Conservation (phyloP, 1,284 basidiomycete species). For the Athelia sp. region DNA sequence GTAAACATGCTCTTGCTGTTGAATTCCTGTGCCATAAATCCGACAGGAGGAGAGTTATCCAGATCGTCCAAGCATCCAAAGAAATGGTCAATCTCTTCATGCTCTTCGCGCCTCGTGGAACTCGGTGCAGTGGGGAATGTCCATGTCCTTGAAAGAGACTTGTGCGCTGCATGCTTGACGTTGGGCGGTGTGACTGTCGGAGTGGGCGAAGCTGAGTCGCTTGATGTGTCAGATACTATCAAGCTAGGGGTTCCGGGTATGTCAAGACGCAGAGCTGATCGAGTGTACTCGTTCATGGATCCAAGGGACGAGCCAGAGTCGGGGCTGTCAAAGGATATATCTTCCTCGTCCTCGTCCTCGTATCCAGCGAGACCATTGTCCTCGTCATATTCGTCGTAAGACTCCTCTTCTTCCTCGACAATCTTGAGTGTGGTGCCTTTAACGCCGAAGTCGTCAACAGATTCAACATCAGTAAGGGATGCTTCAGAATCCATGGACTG, state of each 20-base stretch:
- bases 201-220: conserved; percentile 21
- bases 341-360: conserved; percentile 66
- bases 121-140: conserved; percentile 56
- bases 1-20: conserved; percentile 53
- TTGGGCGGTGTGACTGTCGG: conserved; percentile 26
- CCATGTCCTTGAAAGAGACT: conserved; percentile 63
- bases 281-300: conserved; percentile 45
- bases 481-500: conserved; percentile 58
- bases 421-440: conserved; percentile 46
- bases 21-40: conserved; percentile 2
- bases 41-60: conserved; percentile 41
- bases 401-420: conserved; percentile 48
- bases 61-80: conserved; percentile 68
- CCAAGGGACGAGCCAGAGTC: conserved; percentile 44
- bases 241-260: conserved; percentile 15
- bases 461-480: conserved; percentile 63
- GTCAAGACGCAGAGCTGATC: conserved; percentile 29
- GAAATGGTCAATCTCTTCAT: conserved; percentile 59
- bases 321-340: conserved; percentile 43
- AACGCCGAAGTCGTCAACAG: conserved; percentile 34
- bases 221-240: conserved; percentile 16
- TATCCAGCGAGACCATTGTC: conserved; percentile 58
- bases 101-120: conserved; percentile 17
- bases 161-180: conserved; percentile 25
- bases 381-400: conserved; percentile 32